Conservation (phyloP, 495 filamentous ascomycete species). For the Annulohypoxylon moriforme region DNA sequence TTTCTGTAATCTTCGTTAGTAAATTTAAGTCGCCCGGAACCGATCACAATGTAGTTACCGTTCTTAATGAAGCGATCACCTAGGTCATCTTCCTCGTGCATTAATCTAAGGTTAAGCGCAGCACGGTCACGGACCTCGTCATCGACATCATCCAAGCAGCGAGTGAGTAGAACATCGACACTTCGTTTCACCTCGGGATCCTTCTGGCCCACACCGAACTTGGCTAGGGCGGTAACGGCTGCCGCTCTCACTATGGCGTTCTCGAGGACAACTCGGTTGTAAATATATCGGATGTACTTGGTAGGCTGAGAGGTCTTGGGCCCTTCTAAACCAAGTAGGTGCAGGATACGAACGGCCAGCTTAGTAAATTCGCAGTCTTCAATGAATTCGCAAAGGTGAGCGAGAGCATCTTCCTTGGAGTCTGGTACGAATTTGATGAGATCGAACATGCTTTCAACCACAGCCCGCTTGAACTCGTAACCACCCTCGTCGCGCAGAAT, state of each 20-base stretch:
- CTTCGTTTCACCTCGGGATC: conserved; percentile 96
- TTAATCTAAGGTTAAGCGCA: conserved; percentile 89
- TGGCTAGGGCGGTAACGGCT: conserved; percentile 93
- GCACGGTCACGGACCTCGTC: conserved; percentile 98
- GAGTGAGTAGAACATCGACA: conserved; percentile 89
- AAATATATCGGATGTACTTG: conserved; percentile 99
- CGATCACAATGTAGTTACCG: conserved; percentile 63
- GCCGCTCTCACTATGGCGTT: conserved; percentile 96
- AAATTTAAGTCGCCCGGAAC: conserved; percentile 44
- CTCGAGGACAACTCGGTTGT: conserved; percentile 97
- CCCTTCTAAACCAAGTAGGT: conserved; percentile 92
- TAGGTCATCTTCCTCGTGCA: conserved; percentile 85
- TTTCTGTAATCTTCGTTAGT: conserved; percentile 63
- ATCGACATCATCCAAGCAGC: conserved; percentile 96
- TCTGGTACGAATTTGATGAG: conserved; percentile 99
- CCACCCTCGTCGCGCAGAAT: conserved; percentile 96
- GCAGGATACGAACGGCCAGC: conserved; percentile 92
- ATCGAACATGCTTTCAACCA: conserved; percentile 99
- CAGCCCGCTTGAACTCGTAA: conserved; percentile 97
- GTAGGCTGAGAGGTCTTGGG: conserved; percentile 95
- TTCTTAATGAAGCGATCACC: conserved; percentile 91
- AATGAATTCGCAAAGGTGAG: conserved; percentile 98
- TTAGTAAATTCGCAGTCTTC: conserved; percentile 99
- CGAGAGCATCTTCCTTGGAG: conserved; percentile 95
- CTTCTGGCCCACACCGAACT: conserved; percentile 97